A percentile compares a stretch with the other conserved stretches of the same genome.
phyloP scores from a whole-genome alignment of 148 eudicot genomes.

The Rhododendron ferrugineum region DNA sequence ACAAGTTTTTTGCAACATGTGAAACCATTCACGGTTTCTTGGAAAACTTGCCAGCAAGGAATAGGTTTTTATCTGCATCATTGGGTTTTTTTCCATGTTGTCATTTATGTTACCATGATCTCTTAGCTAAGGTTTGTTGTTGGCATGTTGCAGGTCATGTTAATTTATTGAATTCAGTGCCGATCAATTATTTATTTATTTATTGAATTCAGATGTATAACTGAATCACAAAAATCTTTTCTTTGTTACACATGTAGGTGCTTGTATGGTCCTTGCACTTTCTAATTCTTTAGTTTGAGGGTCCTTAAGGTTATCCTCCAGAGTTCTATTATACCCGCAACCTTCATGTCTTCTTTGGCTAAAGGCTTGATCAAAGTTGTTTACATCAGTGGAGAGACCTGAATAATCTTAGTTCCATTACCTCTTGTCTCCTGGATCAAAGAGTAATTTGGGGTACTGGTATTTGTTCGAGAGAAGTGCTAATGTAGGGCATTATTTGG shows the following conservation, averaged over 20 bases:
- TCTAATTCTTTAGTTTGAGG: not conserved
- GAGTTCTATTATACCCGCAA: not conserved
- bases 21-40: not conserved
- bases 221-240: not conserved
- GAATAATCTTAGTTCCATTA: not conserved
- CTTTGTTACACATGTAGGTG: not conserved
- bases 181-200: no score
- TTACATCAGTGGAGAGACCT: not conserved
- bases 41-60: not conserved
- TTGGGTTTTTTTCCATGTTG: not conserved
- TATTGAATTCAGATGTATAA: not conserved
- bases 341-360: not conserved
- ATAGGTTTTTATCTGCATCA: not conserved
- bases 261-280: not conserved
- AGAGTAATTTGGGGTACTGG: not conserved
- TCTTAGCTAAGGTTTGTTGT: not conserved
- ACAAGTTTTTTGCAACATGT: not conserved
- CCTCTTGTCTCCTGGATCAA: not conserved
- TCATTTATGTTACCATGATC: not conserved
- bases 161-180: not conserved
- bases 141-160: not conserved
- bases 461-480: not conserved
- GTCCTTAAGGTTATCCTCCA: not conserved
- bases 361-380: not conserved
- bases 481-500: not conserved